Percentiles rank a stretch among this genome's conserved stretches.
These are phyloP conservation scores for Pseudozyma thailandica DNA, from an alignment of 1,284 basidiomycete genomes.

Conservation along the genomic window DNA sequence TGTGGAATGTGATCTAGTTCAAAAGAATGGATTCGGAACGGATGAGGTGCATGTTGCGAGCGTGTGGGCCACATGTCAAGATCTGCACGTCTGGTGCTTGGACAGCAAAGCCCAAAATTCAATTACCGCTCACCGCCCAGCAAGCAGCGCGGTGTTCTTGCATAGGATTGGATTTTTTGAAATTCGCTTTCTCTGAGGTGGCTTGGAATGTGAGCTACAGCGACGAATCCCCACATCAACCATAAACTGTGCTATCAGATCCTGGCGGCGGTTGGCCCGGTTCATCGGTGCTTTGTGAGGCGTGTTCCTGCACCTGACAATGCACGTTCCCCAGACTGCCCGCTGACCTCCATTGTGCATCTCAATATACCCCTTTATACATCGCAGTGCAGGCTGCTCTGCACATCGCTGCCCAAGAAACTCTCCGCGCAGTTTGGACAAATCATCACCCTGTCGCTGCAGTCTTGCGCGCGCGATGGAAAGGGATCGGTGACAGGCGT, in stretches of 20 bases:
- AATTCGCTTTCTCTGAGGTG: slow-evolving; percentile 1
- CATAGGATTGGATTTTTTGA: background rate
- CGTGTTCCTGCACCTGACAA: too few relatives aligned
- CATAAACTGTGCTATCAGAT: background rate
- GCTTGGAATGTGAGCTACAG: slow-evolving; percentile 37
- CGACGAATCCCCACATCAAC: background rate
- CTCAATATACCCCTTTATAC: too few relatives aligned
- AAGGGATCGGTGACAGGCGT: slow-evolving; percentile 1
- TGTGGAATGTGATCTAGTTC: slow-evolving; percentile 35
- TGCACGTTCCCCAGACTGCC: background rate
- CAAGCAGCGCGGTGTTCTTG: background rate
- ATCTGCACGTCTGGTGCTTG: slow-evolving; percentile 11
- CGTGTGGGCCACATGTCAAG: slow-evolving; percentile 22
- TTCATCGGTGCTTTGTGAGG: too few relatives aligned
- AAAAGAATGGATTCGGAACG: slow-evolving; percentile 1
- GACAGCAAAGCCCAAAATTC: background rate
- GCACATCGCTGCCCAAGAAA: background rate
- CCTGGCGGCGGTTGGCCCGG: too few relatives aligned
- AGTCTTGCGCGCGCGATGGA: too few relatives aligned
- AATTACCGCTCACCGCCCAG: slow-evolving; percentile 5
- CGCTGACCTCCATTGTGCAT: background rate
- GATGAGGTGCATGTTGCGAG: background rate
- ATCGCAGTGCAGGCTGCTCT: too few relatives aligned
- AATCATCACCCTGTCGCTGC: too few relatives aligned
- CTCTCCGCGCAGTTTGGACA: slow-evolving; percentile 7